Evolutionary conservation across 495 filamentous ascomycete genomes (phyloP), one percentile per base, ranked within the genome.

Genomic region (Podospora anserina): DNA sequence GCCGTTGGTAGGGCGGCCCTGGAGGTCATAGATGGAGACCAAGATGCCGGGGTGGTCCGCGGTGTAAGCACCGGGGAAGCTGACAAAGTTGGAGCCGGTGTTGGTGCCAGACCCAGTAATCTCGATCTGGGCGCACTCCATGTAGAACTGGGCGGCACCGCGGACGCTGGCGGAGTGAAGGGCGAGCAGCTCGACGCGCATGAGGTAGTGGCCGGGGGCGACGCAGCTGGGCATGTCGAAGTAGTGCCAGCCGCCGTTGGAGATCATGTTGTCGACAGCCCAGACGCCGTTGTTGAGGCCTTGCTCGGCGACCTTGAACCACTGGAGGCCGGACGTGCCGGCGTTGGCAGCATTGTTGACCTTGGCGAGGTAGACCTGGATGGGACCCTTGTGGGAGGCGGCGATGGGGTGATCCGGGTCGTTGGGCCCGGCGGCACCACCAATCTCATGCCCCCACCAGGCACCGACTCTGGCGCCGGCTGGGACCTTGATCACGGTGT

Each of bases 391-490:
- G 69, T 82, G 80, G 54, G 74, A 77, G 64, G 74, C 70, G 2
- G 83, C 83, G 66, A 86, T 86, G 16, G 83, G 84, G 69, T 86
- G 75, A 67, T 86, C 84, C 20, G 75, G 62, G 69, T 85, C 82
- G 61, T 80, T 81, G 27, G 80, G 72, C 7, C 74, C 67, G 30
- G 81, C 72, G 0, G 80, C 74, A 15, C 83, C 82, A 18, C 79
- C 82, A 30, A 85, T 80, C 23, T 83, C 82, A 67, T 85, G 83
- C 18, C 79, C 78, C 81, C 83, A 87, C 80, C 79, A 81, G 0
- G 84, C 80, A 61, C 84, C 79, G 44, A 83, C 75, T 65, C 78
- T 75, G 62, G 82, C 76, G 44, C 81, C 81, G 18, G 80, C 82
- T 16, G 81, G 80, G 19, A 85, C 71, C 63, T 77, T 74, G 70